Conservation (phyloP, 1,139 yeast species). For the Entelexis paramagnoliae region DNA sequence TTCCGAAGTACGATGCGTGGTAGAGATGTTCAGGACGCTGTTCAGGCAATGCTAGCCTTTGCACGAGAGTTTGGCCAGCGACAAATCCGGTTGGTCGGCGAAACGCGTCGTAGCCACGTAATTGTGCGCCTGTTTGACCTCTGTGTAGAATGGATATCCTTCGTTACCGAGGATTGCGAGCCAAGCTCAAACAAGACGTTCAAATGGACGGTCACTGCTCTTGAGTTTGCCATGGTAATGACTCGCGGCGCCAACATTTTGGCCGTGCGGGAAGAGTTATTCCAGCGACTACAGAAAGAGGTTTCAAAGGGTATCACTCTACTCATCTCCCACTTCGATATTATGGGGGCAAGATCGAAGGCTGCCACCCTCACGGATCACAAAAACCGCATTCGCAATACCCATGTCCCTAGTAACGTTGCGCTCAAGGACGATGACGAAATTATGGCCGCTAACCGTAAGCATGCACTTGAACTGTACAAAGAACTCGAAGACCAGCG, state of each 20-base stretch:
- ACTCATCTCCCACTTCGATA: conserved; percentile 88
- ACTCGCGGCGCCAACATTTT: conserved; percentile 83
- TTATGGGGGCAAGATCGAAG: conserved; percentile 94
- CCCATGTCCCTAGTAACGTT: conserved; percentile 12
- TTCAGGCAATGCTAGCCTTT: conserved; percentile 66
- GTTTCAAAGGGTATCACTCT: conserved; percentile 94
- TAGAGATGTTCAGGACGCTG: conserved; percentile 52
- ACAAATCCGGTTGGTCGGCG: conserved; percentile 55
- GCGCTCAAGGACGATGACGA: conserved; percentile 47
- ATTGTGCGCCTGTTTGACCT: conserved; percentile 64
- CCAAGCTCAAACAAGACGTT: conserved; percentile 88
- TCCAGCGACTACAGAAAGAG: conserved; percentile 58
- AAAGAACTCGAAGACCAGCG: conserved; percentile 49
- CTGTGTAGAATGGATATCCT: conserved; percentile 84
- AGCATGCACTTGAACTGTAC: conserved; percentile 51
- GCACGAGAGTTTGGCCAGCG: conserved; percentile 77
- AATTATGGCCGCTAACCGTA: conserved; percentile 44
- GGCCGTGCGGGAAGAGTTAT: conserved; percentile 69
- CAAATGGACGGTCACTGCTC: conserved; percentile 90
- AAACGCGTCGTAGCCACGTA: conserved; percentile 55
- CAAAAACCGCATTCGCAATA: conserved; percentile 13
- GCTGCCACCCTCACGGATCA: conserved; percentile 43
- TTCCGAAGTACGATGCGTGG: conserved; percentile 40
- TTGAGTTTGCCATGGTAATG: conserved; percentile 94
- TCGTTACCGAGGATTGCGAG: conserved; percentile 86